Percentiles rank a stretch among this genome's conserved stretches.
Conservation (phyloP, 2,329 filamentous ascomycete species). For the Aspergillus terreus region DNA sequence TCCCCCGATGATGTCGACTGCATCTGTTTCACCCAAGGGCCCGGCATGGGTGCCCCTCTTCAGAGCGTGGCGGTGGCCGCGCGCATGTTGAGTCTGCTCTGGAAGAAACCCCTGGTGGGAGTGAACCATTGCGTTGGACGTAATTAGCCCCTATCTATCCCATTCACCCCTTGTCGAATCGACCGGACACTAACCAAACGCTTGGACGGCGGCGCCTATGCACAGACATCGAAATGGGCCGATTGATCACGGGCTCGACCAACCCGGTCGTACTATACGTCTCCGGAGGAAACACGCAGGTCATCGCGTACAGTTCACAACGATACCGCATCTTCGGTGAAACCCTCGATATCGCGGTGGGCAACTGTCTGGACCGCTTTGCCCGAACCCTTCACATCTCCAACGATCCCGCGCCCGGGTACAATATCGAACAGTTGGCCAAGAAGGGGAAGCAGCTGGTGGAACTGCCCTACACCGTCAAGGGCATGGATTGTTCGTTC, state of each 20-base stretch:
- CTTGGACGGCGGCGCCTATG: not conserved
- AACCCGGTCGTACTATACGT: constrained; percentile 97
- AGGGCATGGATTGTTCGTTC: constrained; percentile 98
- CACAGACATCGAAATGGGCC: constrained; percentile 90
- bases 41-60: constrained; percentile 93
- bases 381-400: constrained; percentile 85
- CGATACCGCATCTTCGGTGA: constrained; percentile 98
- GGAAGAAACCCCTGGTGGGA: constrained; percentile 83
- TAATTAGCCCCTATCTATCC: constrained; percentile 22
- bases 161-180: not conserved
- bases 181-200: constrained; percentile 4
- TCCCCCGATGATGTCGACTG: constrained; percentile 70
- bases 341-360: constrained; percentile 93
- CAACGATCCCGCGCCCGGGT: constrained; percentile 94
- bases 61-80: constrained; percentile 83
- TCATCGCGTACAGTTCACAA: constrained; percentile 92
- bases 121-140: constrained; percentile 97
- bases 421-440: constrained; percentile 96
- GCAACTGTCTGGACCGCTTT: constrained; percentile 95
- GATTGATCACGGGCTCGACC: constrained; percentile 80
- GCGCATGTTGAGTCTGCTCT: constrained; percentile 75
- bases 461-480: constrained; percentile 91
- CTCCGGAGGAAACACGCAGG: constrained; percentile 92
- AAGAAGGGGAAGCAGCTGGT: constrained; percentile 68
- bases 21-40: constrained; percentile 92